Evolutionary conservation across 768 basidiomycete genomes (phyloP), one percentile per base, ranked within the genome.

Genomic region (Daedaleopsis sinensis): DNA sequence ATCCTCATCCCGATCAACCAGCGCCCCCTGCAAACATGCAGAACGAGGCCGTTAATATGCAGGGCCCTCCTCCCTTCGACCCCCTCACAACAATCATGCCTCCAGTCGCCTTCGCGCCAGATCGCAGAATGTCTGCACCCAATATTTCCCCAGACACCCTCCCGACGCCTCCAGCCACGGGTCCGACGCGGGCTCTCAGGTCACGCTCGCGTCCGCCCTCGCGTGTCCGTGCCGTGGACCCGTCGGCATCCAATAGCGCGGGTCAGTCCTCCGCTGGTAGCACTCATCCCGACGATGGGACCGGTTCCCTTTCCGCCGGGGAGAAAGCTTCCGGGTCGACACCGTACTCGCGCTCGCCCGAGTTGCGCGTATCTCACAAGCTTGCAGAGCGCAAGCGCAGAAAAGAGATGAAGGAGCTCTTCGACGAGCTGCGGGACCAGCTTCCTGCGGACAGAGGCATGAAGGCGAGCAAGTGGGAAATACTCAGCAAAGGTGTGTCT

Each of bases 401-500:
- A 75, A 98, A 96, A 76, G 97, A 99, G 77, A 99, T 99, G 97
- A 97, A 97, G 73, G 96, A 98, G 61, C 74, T 99, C 47, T 98
- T 98, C 71, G 97, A 99, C 67, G 97, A 99, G 73, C 77, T 99
- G 64, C 84, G 94, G 59, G 96, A 97, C 73, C 87, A 93, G 69
- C 78, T 99, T 24, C 97, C 97, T 1, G 89, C 90, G 54, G 94
- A 94, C 78, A 85, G 91, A 55, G 94, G 90, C 46, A 92, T 95
- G 88, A 98, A 98, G 72, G 91, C 94, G 19, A 95, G 93, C 78
- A 99, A 99, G 78, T 98, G 96, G 97, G 97, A 99, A 79, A 98
- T 98, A 63, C 77, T 99, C 37, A 96, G 89, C 76, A 96, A 97
- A 87, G 93, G 96, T 93, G 66, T 65, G 82, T 51, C 43, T 19